A percentile compares a stretch with the other conserved stretches of the same genome.
Conservation (phyloP, 2,329 filamentous ascomycete species). For the Aspergillus fumigatiaffinis region DNA sequence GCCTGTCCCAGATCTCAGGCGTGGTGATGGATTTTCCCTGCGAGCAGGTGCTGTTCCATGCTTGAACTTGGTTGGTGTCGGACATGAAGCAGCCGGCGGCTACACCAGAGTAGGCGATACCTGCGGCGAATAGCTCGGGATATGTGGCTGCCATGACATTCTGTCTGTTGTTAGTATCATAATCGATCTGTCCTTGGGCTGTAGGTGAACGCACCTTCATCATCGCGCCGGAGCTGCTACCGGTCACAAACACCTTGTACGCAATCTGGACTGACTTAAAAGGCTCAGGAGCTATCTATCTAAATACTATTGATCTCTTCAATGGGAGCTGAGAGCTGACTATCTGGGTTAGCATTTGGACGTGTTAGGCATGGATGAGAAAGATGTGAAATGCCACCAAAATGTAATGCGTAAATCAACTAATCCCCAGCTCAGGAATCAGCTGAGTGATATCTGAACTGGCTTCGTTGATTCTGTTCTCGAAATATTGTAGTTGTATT, state of each 20-base stretch:
- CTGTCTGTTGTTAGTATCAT: slow-evolving; percentile 1
- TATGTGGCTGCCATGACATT: slow-evolving; percentile 21
- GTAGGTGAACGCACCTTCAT: slow-evolving; percentile 15
- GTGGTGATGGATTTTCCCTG: slow-evolving; percentile 16
- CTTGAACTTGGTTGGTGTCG: slow-evolving; percentile 10
- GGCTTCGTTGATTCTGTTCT: too few species aligned
- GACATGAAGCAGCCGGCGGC: slow-evolving; percentile 21
- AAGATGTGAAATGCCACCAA: too few species aligned
- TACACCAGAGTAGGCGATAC: slow-evolving; percentile 15
- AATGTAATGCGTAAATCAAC: too few species aligned
- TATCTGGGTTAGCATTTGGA: too few species aligned
- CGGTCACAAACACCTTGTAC: slow-evolving; percentile 18
- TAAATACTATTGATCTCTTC: too few species aligned
- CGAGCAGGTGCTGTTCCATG: slow-evolving; percentile 23
- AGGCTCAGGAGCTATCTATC: too few species aligned
- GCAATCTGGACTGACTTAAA: too few species aligned
- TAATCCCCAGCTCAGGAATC: too few species aligned
- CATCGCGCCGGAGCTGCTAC: slow-evolving; percentile 16
- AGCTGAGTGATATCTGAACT: too few species aligned
- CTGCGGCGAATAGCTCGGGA: slow-evolving; percentile 21
- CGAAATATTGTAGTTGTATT: too few species aligned
- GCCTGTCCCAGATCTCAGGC: slow-evolving; percentile 16
- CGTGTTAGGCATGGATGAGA: too few species aligned
- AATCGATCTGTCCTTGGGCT: neutral
- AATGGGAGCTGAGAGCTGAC: too few species aligned